Evolutionary conservation across 192 early-diverging fungal species (phyloP), one percentile per base, ranked within the genome.

Genomic region (Phycomyces blakesleeanus): DNA sequence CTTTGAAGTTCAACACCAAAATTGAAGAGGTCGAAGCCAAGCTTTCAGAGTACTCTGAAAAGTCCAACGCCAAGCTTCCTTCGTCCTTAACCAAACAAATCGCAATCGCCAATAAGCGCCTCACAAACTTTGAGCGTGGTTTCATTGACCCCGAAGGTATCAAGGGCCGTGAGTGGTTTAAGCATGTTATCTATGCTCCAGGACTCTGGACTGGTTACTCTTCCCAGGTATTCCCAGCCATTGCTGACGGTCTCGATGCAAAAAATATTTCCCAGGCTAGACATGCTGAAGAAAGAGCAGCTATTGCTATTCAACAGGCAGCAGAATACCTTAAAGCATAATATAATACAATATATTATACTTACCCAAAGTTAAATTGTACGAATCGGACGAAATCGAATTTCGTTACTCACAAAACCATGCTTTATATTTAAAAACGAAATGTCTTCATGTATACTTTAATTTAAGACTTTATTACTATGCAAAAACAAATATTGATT

Each of bases 141-240:
- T 82, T 88, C 57, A 73, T 83, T 42, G 78, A 82, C 22, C 70
- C 70, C 14, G 72, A 81, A 51, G 86, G 85, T 24, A 76, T 85
- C 14, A 72, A 74, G 0, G 77, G 78, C 0, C 80, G 83, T 42
- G 64, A 69, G 14, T 88, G 86, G 86, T 85, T 78, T 59, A 81
- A 83, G 37, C 86, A 88, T 51, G 69, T 77, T n/a, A 50, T 88
- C 6, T 68, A 79, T 39, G 75, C 82, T 0, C 86, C 86, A 4
- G 84, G 79, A 6, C 55, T 72, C 12, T 80, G 76, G 74, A 57
- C 73, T 16, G 81, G 80, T 25, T 82, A 85, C 41, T 72, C 61
- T 15, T 56, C 76, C 15, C 78, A 82, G 67, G 47, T 70, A 9
- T 82, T 86, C 42, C 85, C 86, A 3, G 76, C 76, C 8, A 73